Percentiles rank a stretch among this genome's conserved stretches.
Conservation (phyloP, 23 red algal genomes). For the Gracilaria domingensis region DNA sequence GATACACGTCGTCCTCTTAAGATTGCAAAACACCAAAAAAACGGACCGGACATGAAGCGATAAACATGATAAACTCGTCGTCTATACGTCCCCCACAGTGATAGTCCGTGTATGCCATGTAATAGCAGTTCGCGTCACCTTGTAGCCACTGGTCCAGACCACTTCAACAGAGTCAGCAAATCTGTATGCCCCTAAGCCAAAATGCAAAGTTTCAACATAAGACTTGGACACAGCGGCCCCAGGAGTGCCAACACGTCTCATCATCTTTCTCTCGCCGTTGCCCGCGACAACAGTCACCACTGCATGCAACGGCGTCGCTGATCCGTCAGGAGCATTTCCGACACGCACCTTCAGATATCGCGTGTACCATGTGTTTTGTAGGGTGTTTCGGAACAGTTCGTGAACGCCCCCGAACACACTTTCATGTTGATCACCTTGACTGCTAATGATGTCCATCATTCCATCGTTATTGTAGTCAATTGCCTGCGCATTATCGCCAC, state of each 20-base stretch:
- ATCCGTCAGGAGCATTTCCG: constrained; percentile 37
- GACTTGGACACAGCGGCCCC: constrained; percentile 24
- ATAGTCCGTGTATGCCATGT: too few relatives aligned
- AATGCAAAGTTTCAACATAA: constrained; percentile 56
- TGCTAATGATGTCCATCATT: constrained; percentile 56
- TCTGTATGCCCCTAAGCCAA: constrained; percentile 40
- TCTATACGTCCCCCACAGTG: too few relatives aligned
- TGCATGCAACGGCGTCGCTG: constrained; percentile 57
- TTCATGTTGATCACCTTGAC: constrained; percentile 38
- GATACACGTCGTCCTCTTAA: too few relatives aligned
- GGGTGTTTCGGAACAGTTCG: constrained; percentile 15
- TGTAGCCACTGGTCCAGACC: neutral
- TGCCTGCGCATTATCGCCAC: constrained; percentile 52
- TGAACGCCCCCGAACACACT: neutral
- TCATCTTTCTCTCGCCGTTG: constrained; percentile 17
- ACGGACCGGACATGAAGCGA: too few relatives aligned
- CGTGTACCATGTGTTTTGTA: neutral
- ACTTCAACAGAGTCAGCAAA: constrained; percentile 9
- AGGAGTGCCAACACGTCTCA: constrained; percentile 38
- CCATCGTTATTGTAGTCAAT: constrained; percentile 71
- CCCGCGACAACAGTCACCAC: constrained; percentile 23
- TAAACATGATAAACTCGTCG: too few relatives aligned
- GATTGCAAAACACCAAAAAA: too few relatives aligned
- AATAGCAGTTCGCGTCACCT: neutral
- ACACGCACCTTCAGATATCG: constrained; percentile 49